A percentile compares a stretch with the other conserved stretches of the same genome.
phyloP scores from a whole-genome alignment of 2,329 filamentous ascomycete genomes.

The Curvularia sp. region DNA sequence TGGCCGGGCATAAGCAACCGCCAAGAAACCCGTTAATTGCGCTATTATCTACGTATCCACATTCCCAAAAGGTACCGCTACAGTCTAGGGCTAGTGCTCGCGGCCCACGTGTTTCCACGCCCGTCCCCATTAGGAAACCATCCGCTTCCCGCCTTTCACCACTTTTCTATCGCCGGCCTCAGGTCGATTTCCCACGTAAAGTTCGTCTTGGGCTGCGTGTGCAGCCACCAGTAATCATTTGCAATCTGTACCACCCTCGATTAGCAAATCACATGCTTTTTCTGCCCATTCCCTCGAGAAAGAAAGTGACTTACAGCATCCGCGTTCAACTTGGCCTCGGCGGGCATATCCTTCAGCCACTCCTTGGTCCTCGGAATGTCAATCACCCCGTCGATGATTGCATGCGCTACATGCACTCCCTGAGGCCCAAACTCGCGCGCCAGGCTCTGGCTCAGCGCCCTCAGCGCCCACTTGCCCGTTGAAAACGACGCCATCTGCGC shows the following conservation, averaged over 20 bases:
- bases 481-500: constrained; percentile 75
- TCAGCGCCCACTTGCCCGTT: constrained; percentile 78
- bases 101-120: not conserved
- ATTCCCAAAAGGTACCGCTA: not conserved
- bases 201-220: constrained; percentile 77
- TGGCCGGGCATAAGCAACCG: not conserved
- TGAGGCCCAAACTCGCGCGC: constrained; percentile 84
- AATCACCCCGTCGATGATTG: constrained; percentile 84
- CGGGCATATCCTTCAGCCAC: constrained; percentile 61
- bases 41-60: not conserved
- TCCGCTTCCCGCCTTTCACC: constrained; percentile 55
- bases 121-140: not conserved
- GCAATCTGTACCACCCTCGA: constrained; percentile 68
- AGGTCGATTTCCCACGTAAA: constrained; percentile 86
- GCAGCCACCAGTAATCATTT: constrained; percentile 83
- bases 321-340: constrained; percentile 73
- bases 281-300: not conserved
- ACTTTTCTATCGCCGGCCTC: constrained; percentile 83
- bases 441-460: constrained; percentile 76
- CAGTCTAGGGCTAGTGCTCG: not conserved
- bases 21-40: not conserved
- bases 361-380: constrained; percentile 76
- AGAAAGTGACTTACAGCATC: constrained; percentile 68
- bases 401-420: constrained; percentile 83
- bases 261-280: constrained; percentile 4